These are phyloP conservation scores for Gossypioides kirkii DNA, from an alignment of 345 rosid genomes.

Conservation along the genomic window DNA sequence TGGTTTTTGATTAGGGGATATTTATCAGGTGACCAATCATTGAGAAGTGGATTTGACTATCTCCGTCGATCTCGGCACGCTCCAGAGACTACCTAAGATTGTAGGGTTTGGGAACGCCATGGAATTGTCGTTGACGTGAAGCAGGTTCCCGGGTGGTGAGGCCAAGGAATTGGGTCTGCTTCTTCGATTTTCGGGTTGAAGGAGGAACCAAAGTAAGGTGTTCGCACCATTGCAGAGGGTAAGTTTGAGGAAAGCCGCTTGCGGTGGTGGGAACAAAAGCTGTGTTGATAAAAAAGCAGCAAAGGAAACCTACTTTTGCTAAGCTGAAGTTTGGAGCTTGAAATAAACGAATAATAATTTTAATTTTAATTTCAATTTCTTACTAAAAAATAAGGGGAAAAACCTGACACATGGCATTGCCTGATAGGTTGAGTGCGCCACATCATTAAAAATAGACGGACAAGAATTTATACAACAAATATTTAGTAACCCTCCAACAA, in stretches of 20 bases:
- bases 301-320: conserved; percentile 55
- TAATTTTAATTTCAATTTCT: too few relatives aligned
- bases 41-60: conserved; percentile 81
- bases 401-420: too few relatives aligned
- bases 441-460: too few relatives aligned
- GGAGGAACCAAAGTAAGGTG: conserved; percentile 46
- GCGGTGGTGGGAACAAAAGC: conserved; percentile 80
- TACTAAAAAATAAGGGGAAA: too few relatives aligned
- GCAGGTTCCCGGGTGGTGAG: conserved; percentile 58
- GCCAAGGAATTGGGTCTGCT: conserved; percentile 79
- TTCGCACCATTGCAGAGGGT: conserved; percentile 57
- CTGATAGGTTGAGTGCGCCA: too few relatives aligned
- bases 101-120: conserved; percentile 66
- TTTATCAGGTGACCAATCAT: too few relatives aligned
- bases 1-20: too few relatives aligned
- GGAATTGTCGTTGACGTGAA: conserved; percentile 68
- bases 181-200: conserved; percentile 59
- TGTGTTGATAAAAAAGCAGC: conserved; percentile 41
- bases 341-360: too few relatives aligned
- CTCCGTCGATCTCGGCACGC: conserved; percentile 77
- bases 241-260: conserved; percentile 61
- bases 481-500: too few relatives aligned
- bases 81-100: conserved; percentile 70
- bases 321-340: too few relatives aligned
- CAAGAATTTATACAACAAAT: too few relatives aligned